Evolutionary conservation across 2,329 filamentous ascomycete genomes (phyloP), one percentile per base, ranked within the genome.

Genomic region (Penicillium sp.): DNA sequence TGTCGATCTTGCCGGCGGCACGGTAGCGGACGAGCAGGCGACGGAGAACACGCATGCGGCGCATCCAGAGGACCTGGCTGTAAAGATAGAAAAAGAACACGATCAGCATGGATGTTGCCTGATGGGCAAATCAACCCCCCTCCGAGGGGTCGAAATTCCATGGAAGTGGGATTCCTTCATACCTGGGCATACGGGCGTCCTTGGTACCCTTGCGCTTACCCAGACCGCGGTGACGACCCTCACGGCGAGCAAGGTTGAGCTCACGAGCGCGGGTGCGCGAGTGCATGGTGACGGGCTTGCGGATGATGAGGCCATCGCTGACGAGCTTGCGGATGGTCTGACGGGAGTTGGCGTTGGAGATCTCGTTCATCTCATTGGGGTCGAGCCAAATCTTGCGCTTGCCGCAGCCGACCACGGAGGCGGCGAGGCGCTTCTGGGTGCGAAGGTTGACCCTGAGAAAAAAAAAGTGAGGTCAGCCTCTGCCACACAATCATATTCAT

Each of bases 331-430:
- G 93, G 88, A 99, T 89, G 73, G 93, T 97, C 86, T 97, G 93
- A 77, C 94, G 93, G 75, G 93, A 97, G 90, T 99, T 99, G 89
- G 94, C 94, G 82, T 97, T 97, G 85, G 90, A 92, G 85, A 99
- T 99, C 84, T 99, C 94, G 86, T 83, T 94, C 83, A 92, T 87
- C 86, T 99, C 94, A 81, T 95, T 97, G 81, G 94, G 94, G 83
- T 99, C 94, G 79, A 99, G 92, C 94, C 94, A 99, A 84, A 99
- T 96, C 90, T 99, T 99, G 88, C 93, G 90, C 90, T 99, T 89
- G 80, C 94, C 94, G 85, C 91, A 96, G 86, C 92, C 92, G 81
- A 96, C 90, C 81, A 99, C 94, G 82, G 93, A 90, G 78, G 94
- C 91, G 81, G 94, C 94, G 77, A 99, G 92, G 85, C 95, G 93